These are phyloP conservation scores for Penicillium chermesinum DNA, from an alignment of 495 filamentous ascomycete species.

Conservation along the genomic window DNA sequence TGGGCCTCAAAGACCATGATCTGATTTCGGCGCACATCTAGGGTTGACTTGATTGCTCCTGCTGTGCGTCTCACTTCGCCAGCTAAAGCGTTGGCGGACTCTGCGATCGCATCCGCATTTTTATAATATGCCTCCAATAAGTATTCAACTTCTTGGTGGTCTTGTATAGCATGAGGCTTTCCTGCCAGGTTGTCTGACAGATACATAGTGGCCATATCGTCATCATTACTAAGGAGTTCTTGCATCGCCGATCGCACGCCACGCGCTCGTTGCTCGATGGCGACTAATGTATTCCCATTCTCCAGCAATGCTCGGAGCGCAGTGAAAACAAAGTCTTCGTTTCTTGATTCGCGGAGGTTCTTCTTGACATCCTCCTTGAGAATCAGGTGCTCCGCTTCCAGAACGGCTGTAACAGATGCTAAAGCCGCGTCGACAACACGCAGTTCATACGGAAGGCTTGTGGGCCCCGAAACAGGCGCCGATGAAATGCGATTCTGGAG, in stretches of 20 bases:
- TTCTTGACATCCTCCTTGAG: slow-evolving; percentile 13
- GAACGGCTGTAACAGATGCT: slow-evolving; percentile 49
- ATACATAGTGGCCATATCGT: slow-evolving; percentile 42
- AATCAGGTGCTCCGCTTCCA: slow-evolving; percentile 27
- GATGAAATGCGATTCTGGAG: slow-evolving; percentile 58
- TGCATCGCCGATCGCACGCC: slow-evolving; percentile 24
- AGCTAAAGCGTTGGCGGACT: slow-evolving; percentile 20
- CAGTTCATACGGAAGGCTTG: slow-evolving; percentile 62
- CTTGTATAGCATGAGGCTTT: slow-evolving; percentile 18
- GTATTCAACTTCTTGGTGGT: slow-evolving; percentile 35
- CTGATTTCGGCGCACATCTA: slow-evolving; percentile 32
- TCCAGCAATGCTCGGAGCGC: slow-evolving; percentile 18
- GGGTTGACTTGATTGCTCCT: slow-evolving; percentile 20
- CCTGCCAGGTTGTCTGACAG: slow-evolving; percentile 33
- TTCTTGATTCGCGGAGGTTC: slow-evolving; percentile 16
- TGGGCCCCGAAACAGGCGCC: slow-evolving; percentile 39
- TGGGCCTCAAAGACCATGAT: slow-evolving; percentile 32
- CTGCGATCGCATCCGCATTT: slow-evolving; percentile 23
- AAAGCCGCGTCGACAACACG: slow-evolving; percentile 77
- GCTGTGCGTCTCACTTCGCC: slow-evolving; percentile 22
- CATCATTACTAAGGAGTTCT: slow-evolving; percentile 27
- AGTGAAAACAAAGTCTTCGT: slow-evolving; percentile 18
- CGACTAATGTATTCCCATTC: slow-evolving; percentile 17
- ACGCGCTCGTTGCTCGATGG: slow-evolving; percentile 25
- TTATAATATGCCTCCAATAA: slow-evolving; percentile 33